Evolutionary conservation across 495 filamentous ascomycete genomes (phyloP), one percentile per base, ranked within the genome.

Genomic region (Trichoderma reesei): DNA sequence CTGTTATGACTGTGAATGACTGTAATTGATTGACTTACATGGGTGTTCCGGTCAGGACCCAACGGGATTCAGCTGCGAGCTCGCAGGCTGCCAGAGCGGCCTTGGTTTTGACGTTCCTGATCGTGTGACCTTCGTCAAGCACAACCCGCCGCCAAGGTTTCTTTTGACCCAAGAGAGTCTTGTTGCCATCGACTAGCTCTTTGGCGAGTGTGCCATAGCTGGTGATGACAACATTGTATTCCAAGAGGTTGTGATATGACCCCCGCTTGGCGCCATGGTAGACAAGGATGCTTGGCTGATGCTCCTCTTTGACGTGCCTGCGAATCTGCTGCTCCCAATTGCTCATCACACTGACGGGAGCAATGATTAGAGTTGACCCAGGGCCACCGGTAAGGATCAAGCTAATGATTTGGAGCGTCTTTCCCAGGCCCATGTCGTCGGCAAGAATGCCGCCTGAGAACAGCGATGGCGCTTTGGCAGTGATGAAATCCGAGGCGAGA

Each of bases 401-500:
- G 61, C 89, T 87, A 64, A 96, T 94, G 44, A 91, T 83, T 72
- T 96, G 90, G 7, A 97, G 80, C 1, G 92, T 97, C 74, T 98
- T 97, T 14, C 92, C 92, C 6, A 97, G 77, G 3, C 92, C 92
- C 92, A 97, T 97, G 67, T 97, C 92, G 72, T 97, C 92, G 33
- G 90, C 90, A 13, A 96, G 78, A 39, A 96, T 90, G 41, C 91
- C 92, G 54, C 92, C 93, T 67, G 86, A 89, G 1, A 88, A 83
- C 20, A 96, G 77, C 4, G 70, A 67, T 0, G 91, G 90, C 3
- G 76, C 72, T 5, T 70, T 72, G 1, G 71, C 71, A 3, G 82
- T 84, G 0, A 85, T 81, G 69, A 84, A 92, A 66, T 88, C 86
- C 2, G 92, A 93, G 38, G 88, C 90, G 41, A 95, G 76, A 69